Conservation (phyloP, 192 early-diverging fungal genomes). For the Geranomyces michiganensis region DNA sequence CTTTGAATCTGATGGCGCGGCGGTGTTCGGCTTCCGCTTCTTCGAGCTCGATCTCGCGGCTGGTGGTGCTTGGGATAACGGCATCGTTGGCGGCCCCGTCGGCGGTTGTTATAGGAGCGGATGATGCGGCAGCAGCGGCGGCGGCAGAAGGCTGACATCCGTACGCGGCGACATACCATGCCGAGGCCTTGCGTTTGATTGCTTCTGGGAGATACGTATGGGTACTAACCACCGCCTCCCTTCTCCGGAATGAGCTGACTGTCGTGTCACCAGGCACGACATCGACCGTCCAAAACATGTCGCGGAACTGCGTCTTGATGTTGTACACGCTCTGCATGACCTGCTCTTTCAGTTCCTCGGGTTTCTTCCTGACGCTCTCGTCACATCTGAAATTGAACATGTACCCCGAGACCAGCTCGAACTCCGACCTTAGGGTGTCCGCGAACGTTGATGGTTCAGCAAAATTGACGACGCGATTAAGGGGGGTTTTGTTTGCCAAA, state of each 20-base stretch:
- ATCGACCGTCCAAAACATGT: conserved; percentile 54
- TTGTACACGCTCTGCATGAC: conserved; percentile 40
- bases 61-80: not conserved
- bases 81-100: not conserved
- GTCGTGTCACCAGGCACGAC: conserved; percentile 20
- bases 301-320: conserved; percentile 47
- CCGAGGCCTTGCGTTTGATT: conserved; percentile 40
- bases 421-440: conserved; percentile 28
- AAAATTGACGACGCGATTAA: not conserved
- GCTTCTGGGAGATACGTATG: conserved; percentile 31
- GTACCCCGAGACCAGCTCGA: conserved; percentile 49
- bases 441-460: no score
- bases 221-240: conserved; percentile 12
- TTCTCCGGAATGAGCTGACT: conserved; percentile 15
- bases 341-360: conserved; percentile 54
- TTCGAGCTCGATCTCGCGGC: conserved; percentile 8
- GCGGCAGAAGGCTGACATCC: not conserved
- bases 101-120: not conserved
- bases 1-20: not conserved
- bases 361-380: conserved; percentile 52
- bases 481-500: not conserved
- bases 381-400: conserved; percentile 38
- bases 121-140: not conserved
- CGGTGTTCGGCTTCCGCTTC: conserved; percentile 18
- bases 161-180: conserved; percentile 78